Evolutionary conservation across 192 early-diverging fungal genomes (phyloP).

Genomic region (Umbelopsis ramanniana): DNA sequence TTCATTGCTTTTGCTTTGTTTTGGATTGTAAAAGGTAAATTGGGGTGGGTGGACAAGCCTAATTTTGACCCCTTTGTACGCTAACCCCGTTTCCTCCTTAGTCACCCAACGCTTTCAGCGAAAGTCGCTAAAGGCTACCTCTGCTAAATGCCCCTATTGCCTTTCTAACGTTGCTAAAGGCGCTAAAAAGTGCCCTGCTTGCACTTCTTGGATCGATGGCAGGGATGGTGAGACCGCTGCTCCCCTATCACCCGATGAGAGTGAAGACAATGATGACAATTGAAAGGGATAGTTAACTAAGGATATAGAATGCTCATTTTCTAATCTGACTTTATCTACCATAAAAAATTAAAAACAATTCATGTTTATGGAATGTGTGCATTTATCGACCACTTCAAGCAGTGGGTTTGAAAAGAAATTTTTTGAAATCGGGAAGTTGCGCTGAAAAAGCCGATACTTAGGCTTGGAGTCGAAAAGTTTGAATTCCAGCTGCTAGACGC

Average conservation of each 20-base stretch:
- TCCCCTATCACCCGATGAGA: not conserved
- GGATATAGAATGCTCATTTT: too few species aligned
- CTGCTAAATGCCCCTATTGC: slow-evolving; percentile 43
- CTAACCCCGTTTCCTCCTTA: slow-evolving; percentile 16
- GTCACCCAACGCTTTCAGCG: not conserved
- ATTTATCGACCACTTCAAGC: too few species aligned
- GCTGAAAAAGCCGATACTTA: too few species aligned
- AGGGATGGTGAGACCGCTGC: slow-evolving; percentile 4
- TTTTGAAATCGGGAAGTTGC: too few species aligned
- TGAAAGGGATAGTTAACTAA: not conserved
- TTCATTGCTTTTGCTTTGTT: slow-evolving; percentile 62
- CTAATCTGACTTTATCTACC: too few species aligned
- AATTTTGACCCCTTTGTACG: not conserved
- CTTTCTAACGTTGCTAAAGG: slow-evolving; percentile 32
- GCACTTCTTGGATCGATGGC: slow-evolving; percentile 46
- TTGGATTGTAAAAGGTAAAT: slow-evolving; percentile 57
- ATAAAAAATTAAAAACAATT: too few species aligned
- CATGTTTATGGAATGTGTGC: too few species aligned
- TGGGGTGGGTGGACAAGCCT: not conserved
- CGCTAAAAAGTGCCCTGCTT: slow-evolving; percentile 40
- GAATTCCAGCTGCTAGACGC: too few species aligned
- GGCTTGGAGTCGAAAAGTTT: too few species aligned
- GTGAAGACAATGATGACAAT: not conserved
- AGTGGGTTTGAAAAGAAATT: too few species aligned
- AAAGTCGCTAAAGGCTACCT: not conserved